phyloP scores from a whole-genome alignment of 2,329 filamentous ascomycete genomes.

The Aaosphaeria pasadenensis region DNA sequence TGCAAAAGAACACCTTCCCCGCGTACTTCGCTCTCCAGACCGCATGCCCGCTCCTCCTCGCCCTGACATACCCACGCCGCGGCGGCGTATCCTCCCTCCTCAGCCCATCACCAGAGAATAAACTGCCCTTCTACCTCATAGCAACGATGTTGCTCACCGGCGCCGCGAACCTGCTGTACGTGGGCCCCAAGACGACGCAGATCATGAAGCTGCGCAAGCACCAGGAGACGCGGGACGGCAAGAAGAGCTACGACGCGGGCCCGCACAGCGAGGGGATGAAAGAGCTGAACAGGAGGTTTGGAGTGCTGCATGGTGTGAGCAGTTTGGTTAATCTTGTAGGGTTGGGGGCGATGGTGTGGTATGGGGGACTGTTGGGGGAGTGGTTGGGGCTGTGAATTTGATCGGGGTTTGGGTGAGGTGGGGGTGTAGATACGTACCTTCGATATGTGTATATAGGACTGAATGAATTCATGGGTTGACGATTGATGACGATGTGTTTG shows the following conservation, averaged over 20 bases:
- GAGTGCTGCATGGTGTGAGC: conserved; percentile 75
- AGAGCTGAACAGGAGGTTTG: conserved; percentile 55
- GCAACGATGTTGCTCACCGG: conserved; percentile 68
- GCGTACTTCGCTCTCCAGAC: conserved; percentile 87
- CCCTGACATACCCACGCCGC: conserved; percentile 70
- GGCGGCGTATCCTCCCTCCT: conserved; percentile 11
- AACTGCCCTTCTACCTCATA: conserved; percentile 54
- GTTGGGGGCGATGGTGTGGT: conserved; percentile 67
- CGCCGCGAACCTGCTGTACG: conserved; percentile 64
- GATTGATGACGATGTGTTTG: too few relatives aligned
- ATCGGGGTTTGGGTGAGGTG: neutral
- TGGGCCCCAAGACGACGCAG: conserved; percentile 73
- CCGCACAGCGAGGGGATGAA: conserved; percentile 85
- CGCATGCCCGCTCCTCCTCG: conserved; percentile 67
- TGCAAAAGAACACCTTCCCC: conserved; percentile 77
- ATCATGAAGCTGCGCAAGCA: conserved; percentile 73
- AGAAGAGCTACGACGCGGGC: conserved; percentile 75
- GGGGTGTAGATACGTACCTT: neutral
- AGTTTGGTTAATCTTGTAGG: conserved; percentile 74
- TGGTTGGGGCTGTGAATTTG: conserved; percentile 44
- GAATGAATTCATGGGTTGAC: too few relatives aligned
- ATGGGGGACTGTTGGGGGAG: conserved; percentile 71
- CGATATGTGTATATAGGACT: too few relatives aligned
- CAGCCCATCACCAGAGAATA: conserved; percentile 8
- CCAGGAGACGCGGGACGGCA: conserved; percentile 87